Evolutionary conservation across 768 basidiomycete species (phyloP).

Genomic region (Leccinum fibrillosum): DNA sequence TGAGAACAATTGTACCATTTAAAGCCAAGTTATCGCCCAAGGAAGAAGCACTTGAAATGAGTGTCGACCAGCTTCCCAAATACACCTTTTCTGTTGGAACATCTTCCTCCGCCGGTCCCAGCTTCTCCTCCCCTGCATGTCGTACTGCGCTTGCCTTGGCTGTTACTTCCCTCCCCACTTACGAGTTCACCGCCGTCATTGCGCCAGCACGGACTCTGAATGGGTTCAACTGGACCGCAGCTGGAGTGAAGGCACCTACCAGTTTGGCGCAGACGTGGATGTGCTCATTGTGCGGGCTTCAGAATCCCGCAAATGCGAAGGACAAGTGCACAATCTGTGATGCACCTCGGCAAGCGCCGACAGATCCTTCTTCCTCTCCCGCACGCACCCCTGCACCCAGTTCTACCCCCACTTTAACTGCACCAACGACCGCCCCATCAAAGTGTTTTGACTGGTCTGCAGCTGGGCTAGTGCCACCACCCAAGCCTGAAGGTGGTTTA

Average conservation of each 20-base stretch:
- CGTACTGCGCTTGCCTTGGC: slow-evolving; percentile 40
- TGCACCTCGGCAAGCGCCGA: slow-evolving; percentile 28
- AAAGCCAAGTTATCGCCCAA: slow-evolving; percentile 26
- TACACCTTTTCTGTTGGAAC: slow-evolving; percentile 28
- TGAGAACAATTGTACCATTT: slow-evolving; percentile 5
- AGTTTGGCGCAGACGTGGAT: slow-evolving; percentile 42
- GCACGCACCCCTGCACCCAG: not conserved
- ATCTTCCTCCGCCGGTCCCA: slow-evolving; percentile 19
- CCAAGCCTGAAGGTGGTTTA: slow-evolving; percentile 19
- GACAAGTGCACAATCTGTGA: slow-evolving; percentile 49
- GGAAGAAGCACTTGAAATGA: slow-evolving; percentile 29
- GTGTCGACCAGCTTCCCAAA: slow-evolving; percentile 32
- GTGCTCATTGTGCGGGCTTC: slow-evolving; percentile 50
- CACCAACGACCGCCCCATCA: slow-evolving; percentile 3
- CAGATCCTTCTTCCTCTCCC: slow-evolving; percentile 11
- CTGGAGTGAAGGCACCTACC: slow-evolving; percentile 50
- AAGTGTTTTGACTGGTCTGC: slow-evolving; percentile 38
- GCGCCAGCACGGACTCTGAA: slow-evolving; percentile 25
- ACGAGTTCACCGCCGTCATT: slow-evolving; percentile 29
- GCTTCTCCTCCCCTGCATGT: slow-evolving; percentile 21
- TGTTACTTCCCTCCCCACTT: slow-evolving; percentile 45
- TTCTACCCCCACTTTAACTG: not conserved
- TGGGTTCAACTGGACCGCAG: slow-evolving; percentile 61
- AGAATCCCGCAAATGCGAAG: slow-evolving; percentile 34
- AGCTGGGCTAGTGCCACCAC: slow-evolving; percentile 33